Evolutionary conservation across 2,329 filamentous ascomycete species (phyloP).

Genomic region (Neopestalotiopsis sp.): DNA sequence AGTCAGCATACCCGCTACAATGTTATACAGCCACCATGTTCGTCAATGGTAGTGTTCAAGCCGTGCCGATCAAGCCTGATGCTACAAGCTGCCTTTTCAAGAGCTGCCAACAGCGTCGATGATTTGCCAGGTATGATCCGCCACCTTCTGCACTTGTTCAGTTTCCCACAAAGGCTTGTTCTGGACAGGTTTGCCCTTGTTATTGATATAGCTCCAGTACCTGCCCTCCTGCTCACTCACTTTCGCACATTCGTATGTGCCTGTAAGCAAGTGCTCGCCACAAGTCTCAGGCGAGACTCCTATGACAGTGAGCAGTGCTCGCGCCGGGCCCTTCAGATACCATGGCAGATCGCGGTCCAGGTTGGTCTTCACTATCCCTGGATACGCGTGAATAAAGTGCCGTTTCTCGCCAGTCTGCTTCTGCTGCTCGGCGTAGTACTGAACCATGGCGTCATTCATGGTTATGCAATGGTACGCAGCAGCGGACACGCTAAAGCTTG

Average conservation of each 20-base stretch:
- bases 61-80: too few species aligned
- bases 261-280: slow-evolving; percentile 33
- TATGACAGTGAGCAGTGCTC: slow-evolving; percentile 26
- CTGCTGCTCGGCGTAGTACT: slow-evolving; percentile 36
- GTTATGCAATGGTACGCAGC: slow-evolving; percentile 42
- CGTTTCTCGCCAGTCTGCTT: slow-evolving; percentile 25
- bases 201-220: slow-evolving; percentile 34
- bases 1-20: too few species aligned
- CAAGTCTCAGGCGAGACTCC: slow-evolving; percentile 32
- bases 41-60: too few species aligned
- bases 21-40: too few species aligned
- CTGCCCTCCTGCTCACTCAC: slow-evolving; percentile 25
- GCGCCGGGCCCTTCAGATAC: slow-evolving; percentile 28
- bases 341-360: slow-evolving; percentile 35
- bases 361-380: slow-evolving; percentile 43
- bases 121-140: slow-evolving; percentile 20
- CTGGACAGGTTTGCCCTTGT: slow-evolving; percentile 32
- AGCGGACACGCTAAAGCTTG: slow-evolving; percentile 35
- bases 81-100: neutral
- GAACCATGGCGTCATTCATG: slow-evolving; percentile 45
- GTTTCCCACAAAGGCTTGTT: slow-evolving; percentile 34
- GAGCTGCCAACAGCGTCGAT: slow-evolving; percentile 9
- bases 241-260: slow-evolving; percentile 21
- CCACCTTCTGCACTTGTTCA: slow-evolving; percentile 34
- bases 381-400: slow-evolving; percentile 46